A percentile compares a stretch with the other conserved stretches of the same genome.
These are phyloP conservation scores for Fomitopsis serialis DNA, from an alignment of 768 basidiomycete genomes.

Conservation along the genomic window DNA sequence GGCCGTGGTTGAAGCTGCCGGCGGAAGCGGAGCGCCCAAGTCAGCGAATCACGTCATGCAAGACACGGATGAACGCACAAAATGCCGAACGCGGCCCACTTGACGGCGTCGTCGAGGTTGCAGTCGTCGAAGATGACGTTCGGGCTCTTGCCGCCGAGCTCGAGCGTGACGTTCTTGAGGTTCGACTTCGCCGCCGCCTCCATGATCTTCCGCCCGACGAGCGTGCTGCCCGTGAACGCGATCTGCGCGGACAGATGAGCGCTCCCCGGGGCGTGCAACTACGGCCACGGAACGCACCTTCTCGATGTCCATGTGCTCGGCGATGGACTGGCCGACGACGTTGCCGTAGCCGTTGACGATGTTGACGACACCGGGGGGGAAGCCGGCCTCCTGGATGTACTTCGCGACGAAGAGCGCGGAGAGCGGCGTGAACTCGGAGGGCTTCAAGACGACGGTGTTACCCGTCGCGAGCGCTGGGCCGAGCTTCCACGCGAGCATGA, in stretches of 20 bases:
- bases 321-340: slow-evolving; percentile 52
- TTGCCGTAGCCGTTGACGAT: slow-evolving; percentile 50
- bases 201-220: slow-evolving; percentile 59
- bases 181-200: slow-evolving; percentile 56
- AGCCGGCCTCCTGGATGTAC: slow-evolving; percentile 51
- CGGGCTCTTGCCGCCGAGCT: slow-evolving; percentile 70
- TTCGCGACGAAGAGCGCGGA: slow-evolving; percentile 42
- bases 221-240: slow-evolving; percentile 69
- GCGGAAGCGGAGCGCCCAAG: neutral
- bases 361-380: slow-evolving; percentile 62
- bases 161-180: slow-evolving; percentile 65
- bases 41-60: neutral
- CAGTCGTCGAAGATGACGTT: slow-evolving; percentile 60
- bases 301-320: slow-evolving; percentile 49
- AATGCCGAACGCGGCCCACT: slow-evolving; percentile 55
- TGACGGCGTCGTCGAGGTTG: slow-evolving; percentile 51
- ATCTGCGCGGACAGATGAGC: slow-evolving; percentile 24
- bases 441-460: slow-evolving; percentile 58
- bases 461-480: slow-evolving; percentile 62
- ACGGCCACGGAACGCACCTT: slow-evolving; percentile 30
- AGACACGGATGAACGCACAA: slow-evolving; percentile 33
- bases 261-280: neutral
- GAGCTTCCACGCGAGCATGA: slow-evolving; percentile 58
- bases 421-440: slow-evolving; percentile 61
- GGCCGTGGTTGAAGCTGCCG: slow-evolving; percentile 70